Conservation (phyloP, 768 basidiomycete genomes). For the Saitozyma podzolica region DNA sequence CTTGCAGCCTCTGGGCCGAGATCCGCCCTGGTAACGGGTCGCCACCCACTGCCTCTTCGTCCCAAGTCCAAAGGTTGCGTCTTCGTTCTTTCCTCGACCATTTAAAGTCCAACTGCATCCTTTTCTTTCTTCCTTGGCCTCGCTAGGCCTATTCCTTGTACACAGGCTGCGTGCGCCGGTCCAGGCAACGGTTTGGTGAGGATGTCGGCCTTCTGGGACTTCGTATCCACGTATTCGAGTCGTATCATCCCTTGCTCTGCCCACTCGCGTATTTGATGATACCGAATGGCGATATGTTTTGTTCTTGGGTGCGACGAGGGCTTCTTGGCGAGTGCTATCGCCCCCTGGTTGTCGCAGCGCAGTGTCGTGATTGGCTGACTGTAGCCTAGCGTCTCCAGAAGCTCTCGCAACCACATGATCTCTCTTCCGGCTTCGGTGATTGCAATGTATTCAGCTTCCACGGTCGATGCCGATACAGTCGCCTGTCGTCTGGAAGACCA, state of each 20-base stretch:
- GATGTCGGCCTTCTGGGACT: constrained; percentile 54
- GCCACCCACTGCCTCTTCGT: too few relatives aligned
- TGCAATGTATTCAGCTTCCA: constrained; percentile 58
- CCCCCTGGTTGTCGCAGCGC: constrained; percentile 54
- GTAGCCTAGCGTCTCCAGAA: constrained; percentile 26
- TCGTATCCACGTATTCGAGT: constrained; percentile 32
- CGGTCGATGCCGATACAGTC: constrained; percentile 54
- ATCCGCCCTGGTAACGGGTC: too few relatives aligned
- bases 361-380: constrained; percentile 7
- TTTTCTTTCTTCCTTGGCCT: too few relatives aligned
- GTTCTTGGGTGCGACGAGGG: constrained; percentile 50
- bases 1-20: too few relatives aligned
- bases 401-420: constrained; percentile 50
- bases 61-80: too few relatives aligned
- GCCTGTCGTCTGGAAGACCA: constrained; percentile 57
- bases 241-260: neutral
- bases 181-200: constrained; percentile 50
- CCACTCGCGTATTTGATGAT: constrained; percentile 54
- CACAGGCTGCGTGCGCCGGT: neutral
- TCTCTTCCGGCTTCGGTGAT: constrained; percentile 51
- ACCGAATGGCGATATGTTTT: constrained; percentile 56
- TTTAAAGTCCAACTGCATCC: too few relatives aligned
- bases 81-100: too few relatives aligned
- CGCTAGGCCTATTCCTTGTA: too few relatives aligned
- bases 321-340: constrained; percentile 52